Evolutionary conservation across 2,329 filamentous ascomycete genomes (phyloP), one percentile per base, ranked within the genome.

Genomic region (Aspergillus proliferans): DNA sequence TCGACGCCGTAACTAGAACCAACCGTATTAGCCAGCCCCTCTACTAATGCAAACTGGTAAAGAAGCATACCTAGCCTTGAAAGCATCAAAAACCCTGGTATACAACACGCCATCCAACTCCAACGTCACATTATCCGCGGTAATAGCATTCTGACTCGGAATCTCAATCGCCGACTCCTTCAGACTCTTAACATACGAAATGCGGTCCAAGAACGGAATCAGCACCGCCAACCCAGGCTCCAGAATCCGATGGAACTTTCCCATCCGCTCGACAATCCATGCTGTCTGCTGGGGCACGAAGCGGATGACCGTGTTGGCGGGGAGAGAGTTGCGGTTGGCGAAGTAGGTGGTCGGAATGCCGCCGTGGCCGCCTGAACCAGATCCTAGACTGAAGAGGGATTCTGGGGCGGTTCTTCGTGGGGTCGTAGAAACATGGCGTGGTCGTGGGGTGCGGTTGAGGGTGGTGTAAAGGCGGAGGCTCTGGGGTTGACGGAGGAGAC

Each of bases 231-330:
- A 77, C 49, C 93, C 93, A 3, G 93, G 93, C 62, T 96, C 83
- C 45, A 98, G 76, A 63, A 98, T 96, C 52, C 91, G 82, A 73
- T 88, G 86, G 76, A 95, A 98, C 72, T 91, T 93, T 63, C 93
- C 93, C 93, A 98, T 98, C 66, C 93, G 91, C 81, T 98, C 93
- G 49, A 98, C 93, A 51, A 98, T 92, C 93, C 93, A 98, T 70
- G 93, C 93, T 61, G 92, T 97, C 76, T 98, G 93, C 73, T 98
- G 93, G n/a, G 93, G 93, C 39, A 98, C 93, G 72, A 97, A 98
- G 52, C 92, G 88, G 61, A 98, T 78, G 54, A 98, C 78, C 3
- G 93, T 98, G 73, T 98, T 98, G 59, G 91, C 88, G 24, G 93
- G 93, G 46, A 96, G 78, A 19, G 77, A 71, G 41, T 75, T 73